A percentile compares a stretch with the other conserved stretches of the same genome.
Evolutionary conservation across 306 rosid species (phyloP).

Genomic region (Hippophae rhamnoides): DNA sequence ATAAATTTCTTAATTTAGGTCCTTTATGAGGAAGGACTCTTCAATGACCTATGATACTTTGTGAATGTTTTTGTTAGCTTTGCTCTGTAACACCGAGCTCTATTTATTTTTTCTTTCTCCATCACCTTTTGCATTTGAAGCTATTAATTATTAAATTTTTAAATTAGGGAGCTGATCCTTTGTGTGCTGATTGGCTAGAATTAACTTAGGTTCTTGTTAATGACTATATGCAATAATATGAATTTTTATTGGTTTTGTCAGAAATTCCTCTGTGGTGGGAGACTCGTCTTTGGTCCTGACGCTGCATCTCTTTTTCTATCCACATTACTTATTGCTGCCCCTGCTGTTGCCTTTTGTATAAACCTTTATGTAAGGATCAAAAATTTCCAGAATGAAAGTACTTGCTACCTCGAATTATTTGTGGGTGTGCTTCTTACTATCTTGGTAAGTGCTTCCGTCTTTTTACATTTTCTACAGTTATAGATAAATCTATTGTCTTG

Average conservation of each 20-base stretch:
- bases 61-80: too few species aligned
- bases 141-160: too few species aligned
- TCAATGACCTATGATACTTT: too few species aligned
- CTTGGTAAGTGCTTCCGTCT: background rate
- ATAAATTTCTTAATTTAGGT: too few species aligned
- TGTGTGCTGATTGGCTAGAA: background rate
- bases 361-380: constrained; percentile 35
- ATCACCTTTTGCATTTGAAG: too few species aligned
- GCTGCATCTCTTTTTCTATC: constrained; percentile 68
- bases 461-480: background rate
- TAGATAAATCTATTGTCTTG: background rate
- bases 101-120: too few species aligned
- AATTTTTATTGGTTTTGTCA: constrained; percentile 26
- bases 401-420: constrained; percentile 48
- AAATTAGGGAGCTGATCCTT: background rate
- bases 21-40: too few species aligned
- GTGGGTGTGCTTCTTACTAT: constrained; percentile 42
- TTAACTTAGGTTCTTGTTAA: background rate
- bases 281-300: constrained; percentile 92
- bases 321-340: constrained; percentile 49
- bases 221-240: constrained; percentile 21
- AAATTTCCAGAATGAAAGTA: constrained; percentile 4
- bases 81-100: too few species aligned
- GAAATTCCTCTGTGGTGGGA: constrained; percentile 83
- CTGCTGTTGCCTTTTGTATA: constrained; percentile 64